Evolutionary conservation across 2,329 filamentous ascomycete genomes (phyloP), one percentile per base, ranked within the genome.

Genomic region (Claviceps sorghi): DNA sequence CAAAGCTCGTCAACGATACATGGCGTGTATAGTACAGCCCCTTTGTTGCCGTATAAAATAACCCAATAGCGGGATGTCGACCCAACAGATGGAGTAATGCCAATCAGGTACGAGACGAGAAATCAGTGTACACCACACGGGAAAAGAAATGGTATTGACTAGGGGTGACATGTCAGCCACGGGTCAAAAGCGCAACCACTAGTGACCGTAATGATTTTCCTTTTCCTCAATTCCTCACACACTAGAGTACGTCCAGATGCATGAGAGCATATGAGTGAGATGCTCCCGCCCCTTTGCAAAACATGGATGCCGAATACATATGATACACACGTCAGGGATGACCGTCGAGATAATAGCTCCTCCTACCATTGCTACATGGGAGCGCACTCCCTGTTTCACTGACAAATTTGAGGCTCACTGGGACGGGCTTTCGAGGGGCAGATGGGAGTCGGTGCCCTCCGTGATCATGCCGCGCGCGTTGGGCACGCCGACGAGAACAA

Each of bases 381-480:
- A n/a, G 2, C 36, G 36, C 36, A n/a, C 17, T 5, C 8, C 36
- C 17, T n/a, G 2, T n/a, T 38, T n/a, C 15, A 15, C 15, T 4
- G 36, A 38, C 36, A 15, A 38, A 8, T n/a, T 26, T 26, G 26
- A 26, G 5, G 26, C 26, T 26, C 26, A 26, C 26, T 26, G 26
- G 26, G 26, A 26, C 26, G 26, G 26, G 26, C 26, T 38, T 1
- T 17, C 15, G 15, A 6, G 36, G 5, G 36, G 15, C 17, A 15
- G 17, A 21, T 13, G 13, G 50, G 34, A 53, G 43, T 53, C 52
- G 43, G 43, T 55, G 13, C 76, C 77, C 56, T 80, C 76, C 17
- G 75, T 78, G n/a, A 79, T 68, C 77, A 81, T 80, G 3, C 78
- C 78, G 56, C 73, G 60, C 6, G 78, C 77, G 58, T 79, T 81